Conservation (phyloP, 192 early-diverging fungal genomes). For the Backusella macrospora region DNA sequence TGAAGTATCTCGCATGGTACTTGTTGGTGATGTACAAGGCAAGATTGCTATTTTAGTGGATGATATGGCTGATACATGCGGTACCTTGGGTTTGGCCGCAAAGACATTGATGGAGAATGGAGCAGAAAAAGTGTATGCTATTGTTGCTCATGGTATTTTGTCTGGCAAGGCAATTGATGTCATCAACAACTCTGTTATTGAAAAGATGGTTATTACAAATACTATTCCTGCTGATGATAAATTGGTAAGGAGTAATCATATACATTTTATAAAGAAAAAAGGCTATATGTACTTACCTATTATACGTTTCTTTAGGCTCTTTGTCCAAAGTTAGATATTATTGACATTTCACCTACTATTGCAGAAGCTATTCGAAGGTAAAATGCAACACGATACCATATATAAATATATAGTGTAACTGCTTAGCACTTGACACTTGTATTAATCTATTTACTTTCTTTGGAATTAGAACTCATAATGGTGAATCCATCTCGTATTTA, state of each 20-base stretch:
- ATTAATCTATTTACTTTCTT: not conserved
- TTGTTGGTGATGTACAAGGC: slow-evolving; percentile 91
- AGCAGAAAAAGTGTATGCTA: slow-evolving; percentile 87
- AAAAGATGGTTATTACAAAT: slow-evolving; percentile 78
- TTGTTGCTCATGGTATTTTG: slow-evolving; percentile 93
- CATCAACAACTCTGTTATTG: slow-evolving; percentile 73
- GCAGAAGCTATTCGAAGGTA: slow-evolving; percentile 70
- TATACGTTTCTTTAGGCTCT: slow-evolving; percentile 20
- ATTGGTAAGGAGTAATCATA: slow-evolving; percentile 32
- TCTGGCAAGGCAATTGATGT: slow-evolving; percentile 90
- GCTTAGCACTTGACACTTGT: not conserved
- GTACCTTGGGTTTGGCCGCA: slow-evolving; percentile 87
- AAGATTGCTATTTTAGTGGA: slow-evolving; percentile 93
- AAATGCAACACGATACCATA: not conserved
- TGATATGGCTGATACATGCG: slow-evolving; percentile 96
- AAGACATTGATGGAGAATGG: slow-evolving; percentile 86
- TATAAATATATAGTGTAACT: not conserved
- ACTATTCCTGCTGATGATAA: slow-evolving; percentile 82
- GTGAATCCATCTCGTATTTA: slow-evolving; percentile 67
- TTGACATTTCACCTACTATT: slow-evolving; percentile 76
- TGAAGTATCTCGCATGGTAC: slow-evolving; percentile 87
- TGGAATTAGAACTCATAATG: slow-evolving; percentile 62
- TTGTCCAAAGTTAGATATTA: slow-evolving; percentile 81
- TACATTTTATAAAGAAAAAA: not conserved
- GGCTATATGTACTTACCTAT: not conserved